A percentile compares a stretch with the other conserved stretches of the same genome.
These are phyloP conservation scores for Kluyveromyces siamensis DNA, from an alignment of 805 yeast genomes.

Conservation along the genomic window DNA sequence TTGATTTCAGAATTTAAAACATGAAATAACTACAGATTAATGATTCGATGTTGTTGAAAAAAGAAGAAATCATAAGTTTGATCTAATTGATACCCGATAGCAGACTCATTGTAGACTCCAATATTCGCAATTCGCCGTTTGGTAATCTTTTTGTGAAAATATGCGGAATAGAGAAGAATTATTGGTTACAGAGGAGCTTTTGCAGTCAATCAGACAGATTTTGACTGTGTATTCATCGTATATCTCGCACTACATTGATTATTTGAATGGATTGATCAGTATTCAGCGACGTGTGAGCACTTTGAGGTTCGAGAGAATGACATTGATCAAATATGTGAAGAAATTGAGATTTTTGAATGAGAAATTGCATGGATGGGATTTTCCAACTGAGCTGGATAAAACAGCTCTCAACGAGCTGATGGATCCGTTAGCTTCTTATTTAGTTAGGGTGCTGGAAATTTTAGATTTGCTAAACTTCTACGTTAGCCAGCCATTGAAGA, in stretches of 20 bases:
- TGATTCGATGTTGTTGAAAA: too few relatives aligned
- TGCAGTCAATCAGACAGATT: constrained; percentile 6
- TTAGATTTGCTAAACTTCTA: constrained; percentile 25
- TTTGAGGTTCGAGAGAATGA: constrained; percentile 25
- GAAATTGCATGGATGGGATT: constrained; percentile 9
- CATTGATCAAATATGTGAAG: constrained; percentile 28
- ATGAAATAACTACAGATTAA: not conserved
- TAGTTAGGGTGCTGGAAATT: constrained; percentile 20
- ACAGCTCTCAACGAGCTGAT: constrained; percentile 7
- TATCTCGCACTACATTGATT: constrained; percentile 21
- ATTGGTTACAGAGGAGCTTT: constrained; percentile 7
- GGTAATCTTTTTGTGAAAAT: not conserved
- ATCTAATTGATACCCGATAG: too few relatives aligned
- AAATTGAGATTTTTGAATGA: constrained; percentile 28
- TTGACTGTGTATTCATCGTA: constrained; percentile 16
- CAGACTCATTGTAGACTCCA: too few relatives aligned
- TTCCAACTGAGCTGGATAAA: constrained; percentile 1
- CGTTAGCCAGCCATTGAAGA: constrained; percentile 25
- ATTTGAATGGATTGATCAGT: constrained; percentile 25
- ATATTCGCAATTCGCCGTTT: too few relatives aligned
- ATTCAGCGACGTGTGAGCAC: constrained; percentile 23
- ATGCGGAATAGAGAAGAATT: not conserved
- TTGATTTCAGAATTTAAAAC: not conserved
- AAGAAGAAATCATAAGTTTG: too few relatives aligned
- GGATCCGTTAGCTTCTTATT: constrained; percentile 15